Conservation (phyloP, 2,329 filamentous ascomycete genomes). For the Cercospora sp. region DNA sequence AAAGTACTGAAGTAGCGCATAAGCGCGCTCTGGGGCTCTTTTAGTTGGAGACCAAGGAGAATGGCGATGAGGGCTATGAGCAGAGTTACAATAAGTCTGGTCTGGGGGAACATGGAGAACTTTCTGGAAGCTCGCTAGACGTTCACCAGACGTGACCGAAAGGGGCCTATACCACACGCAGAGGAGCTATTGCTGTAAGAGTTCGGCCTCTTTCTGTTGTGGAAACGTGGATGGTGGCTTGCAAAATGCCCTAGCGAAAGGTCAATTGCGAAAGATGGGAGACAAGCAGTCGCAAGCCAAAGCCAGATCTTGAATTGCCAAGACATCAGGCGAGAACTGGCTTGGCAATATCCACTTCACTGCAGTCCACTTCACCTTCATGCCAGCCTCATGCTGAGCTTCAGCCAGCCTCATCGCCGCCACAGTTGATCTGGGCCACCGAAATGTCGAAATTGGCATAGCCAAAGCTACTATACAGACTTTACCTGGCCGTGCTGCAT, state of each 20-base stretch:
- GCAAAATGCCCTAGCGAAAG: background rate
- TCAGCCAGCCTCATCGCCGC: background rate
- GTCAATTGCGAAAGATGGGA: background rate
- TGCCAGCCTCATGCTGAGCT: background rate
- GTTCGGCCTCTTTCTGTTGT: background rate
- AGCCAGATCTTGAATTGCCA: background rate
- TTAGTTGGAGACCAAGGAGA: slow-evolving; percentile 8
- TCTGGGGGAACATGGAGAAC: slow-evolving; percentile 19
- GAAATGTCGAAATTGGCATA: background rate
- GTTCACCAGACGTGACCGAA: background rate
- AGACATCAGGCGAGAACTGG: background rate
- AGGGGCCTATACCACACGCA: background rate
- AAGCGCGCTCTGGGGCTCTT: slow-evolving; percentile 12
- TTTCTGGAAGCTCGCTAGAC: background rate
- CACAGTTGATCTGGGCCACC: background rate
- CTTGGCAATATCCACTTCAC: background rate
- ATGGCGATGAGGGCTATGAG: slow-evolving; percentile 8
- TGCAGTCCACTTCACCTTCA: background rate
- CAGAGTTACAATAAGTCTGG: background rate
- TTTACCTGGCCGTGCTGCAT: background rate
- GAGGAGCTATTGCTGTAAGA: background rate
- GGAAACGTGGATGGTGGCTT: background rate
- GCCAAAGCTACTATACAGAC: background rate
- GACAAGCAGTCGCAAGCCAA: background rate
- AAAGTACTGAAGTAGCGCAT: slow-evolving; percentile 14